These are phyloP conservation scores for Malassezia vespertilionis DNA, from an alignment of 1,284 basidiomycete species.

Conservation along the genomic window DNA sequence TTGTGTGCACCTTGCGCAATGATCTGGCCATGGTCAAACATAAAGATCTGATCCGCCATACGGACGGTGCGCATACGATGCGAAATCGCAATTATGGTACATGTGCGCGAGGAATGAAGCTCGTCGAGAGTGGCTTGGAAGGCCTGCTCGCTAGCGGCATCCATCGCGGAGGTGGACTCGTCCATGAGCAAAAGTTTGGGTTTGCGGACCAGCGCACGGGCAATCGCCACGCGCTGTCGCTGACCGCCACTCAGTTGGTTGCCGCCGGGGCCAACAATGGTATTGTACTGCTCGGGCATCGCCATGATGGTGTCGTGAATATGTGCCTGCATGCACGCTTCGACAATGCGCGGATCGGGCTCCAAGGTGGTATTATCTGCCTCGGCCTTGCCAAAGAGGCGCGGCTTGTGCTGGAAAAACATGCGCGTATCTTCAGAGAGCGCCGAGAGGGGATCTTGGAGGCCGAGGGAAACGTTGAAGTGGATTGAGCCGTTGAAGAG, in stretches of 20 bases:
- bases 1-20: conserved; percentile 36
- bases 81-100: conserved; percentile 39
- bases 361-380: conserved; percentile 60
- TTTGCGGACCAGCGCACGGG: conserved; percentile 36
- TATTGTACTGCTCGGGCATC: conserved; percentile 79
- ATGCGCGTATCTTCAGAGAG: conserved; percentile 15
- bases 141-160: conserved; percentile 38
- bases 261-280: conserved; percentile 85
- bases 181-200: conserved; percentile 38
- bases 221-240: conserved; percentile 41
- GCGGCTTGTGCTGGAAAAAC: too few species aligned
- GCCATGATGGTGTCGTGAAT: conserved; percentile 63
- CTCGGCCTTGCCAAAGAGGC: too few species aligned
- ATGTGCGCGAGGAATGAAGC: conserved; percentile 33
- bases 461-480: conserved; percentile 46
- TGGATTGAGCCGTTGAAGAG: conserved; percentile 58
- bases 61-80: conserved; percentile 43
- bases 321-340: conserved; percentile 48
- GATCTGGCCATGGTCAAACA: conserved; percentile 32
- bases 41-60: conserved; percentile 39
- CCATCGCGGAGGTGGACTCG: conserved; percentile 42
- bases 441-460: conserved; percentile 62
- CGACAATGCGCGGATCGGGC: conserved; percentile 49
- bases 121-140: conserved; percentile 34
- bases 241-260: conserved; percentile 54